These are phyloP conservation scores for Neurospora tetraspora DNA, from an alignment of 495 filamentous ascomycete species.

Conservation along the genomic window DNA sequence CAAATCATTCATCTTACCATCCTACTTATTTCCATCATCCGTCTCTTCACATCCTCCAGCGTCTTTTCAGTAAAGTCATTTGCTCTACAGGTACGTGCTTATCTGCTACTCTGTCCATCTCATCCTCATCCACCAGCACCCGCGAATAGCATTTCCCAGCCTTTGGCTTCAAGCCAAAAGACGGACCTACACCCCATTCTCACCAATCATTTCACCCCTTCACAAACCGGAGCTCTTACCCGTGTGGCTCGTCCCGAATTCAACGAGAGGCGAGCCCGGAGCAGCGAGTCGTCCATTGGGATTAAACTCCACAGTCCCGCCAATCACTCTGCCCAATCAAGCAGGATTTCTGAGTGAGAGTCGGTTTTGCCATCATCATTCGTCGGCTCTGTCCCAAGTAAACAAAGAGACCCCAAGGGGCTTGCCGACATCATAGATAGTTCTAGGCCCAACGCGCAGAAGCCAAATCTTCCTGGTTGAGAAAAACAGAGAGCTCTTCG, in stretches of 20 bases:
- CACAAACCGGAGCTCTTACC: conserved; percentile 18
- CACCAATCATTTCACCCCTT: conserved; percentile 31
- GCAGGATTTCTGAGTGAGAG: conserved; percentile 4
- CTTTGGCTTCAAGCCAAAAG: conserved; percentile 4
- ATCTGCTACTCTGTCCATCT: not conserved
- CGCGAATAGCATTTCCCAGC: conserved; percentile 5
- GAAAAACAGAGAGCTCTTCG: not conserved
- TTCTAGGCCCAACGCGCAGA: not conserved
- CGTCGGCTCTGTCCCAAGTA: not conserved
- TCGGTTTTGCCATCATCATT: conserved; percentile 3
- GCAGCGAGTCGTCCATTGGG: conserved; percentile 20
- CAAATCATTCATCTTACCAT: conserved; percentile 7
- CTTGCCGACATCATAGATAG: not conserved
- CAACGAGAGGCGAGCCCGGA: not conserved
- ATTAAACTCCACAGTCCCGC: conserved; percentile 26
- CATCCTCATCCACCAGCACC: not conserved
- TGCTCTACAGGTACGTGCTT: not conserved
- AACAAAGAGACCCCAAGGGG: not conserved
- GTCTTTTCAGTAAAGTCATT: conserved; percentile 10
- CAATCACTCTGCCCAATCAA: conserved; percentile 31
- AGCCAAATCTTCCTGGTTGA: not conserved
- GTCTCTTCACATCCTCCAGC: conserved; percentile 2
- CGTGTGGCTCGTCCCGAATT: conserved; percentile 21
- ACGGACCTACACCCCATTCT: conserved; percentile 12
- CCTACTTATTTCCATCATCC: conserved; percentile 1